Evolutionary conservation across 2,329 filamentous ascomycete species (phyloP).

Genomic region (Dendryphion nanum): DNA sequence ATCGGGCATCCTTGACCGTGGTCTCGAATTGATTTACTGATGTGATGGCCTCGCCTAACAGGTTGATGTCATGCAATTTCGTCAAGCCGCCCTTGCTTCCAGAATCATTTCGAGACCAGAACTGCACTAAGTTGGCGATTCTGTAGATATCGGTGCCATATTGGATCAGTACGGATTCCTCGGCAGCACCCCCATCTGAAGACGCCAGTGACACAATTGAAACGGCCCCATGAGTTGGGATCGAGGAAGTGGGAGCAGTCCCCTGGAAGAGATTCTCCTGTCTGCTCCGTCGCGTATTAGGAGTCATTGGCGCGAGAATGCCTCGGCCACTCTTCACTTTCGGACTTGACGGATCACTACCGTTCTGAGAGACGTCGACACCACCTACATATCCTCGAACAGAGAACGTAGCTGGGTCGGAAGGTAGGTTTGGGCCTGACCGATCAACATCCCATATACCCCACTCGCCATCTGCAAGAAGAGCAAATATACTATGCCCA

Average conservation of each 20-base stretch:
- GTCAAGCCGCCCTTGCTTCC: constrained; percentile 37
- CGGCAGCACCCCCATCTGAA: constrained; percentile 29
- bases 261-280: constrained; percentile 45
- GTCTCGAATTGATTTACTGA: constrained; percentile 45
- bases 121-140: constrained; percentile 45
- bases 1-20: constrained; percentile 38
- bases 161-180: constrained; percentile 49
- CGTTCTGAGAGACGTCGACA: constrained; percentile 17
- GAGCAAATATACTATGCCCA: constrained; percentile 46
- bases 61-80: constrained; percentile 41
- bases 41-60: constrained; percentile 44
- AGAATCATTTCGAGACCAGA: constrained; percentile 43
- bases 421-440: constrained; percentile 28
- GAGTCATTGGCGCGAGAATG: constrained; percentile 50
- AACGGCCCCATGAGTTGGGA: constrained; percentile 41
- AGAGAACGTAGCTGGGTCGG: constrained; percentile 32
- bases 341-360: constrained; percentile 21
- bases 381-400: constrained; percentile 37
- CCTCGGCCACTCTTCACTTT: constrained; percentile 33
- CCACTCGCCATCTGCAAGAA: constrained; percentile 53
- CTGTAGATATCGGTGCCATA: constrained; percentile 45
- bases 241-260: constrained; percentile 30
- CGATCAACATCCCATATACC: constrained; percentile 51
- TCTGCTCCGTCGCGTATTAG: constrained; percentile 48
- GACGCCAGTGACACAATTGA: constrained; percentile 36